Base-by-base conservation (phyloP, 2,329 filamentous ascomycete genomes). In the Fulvia fulva region DNA sequence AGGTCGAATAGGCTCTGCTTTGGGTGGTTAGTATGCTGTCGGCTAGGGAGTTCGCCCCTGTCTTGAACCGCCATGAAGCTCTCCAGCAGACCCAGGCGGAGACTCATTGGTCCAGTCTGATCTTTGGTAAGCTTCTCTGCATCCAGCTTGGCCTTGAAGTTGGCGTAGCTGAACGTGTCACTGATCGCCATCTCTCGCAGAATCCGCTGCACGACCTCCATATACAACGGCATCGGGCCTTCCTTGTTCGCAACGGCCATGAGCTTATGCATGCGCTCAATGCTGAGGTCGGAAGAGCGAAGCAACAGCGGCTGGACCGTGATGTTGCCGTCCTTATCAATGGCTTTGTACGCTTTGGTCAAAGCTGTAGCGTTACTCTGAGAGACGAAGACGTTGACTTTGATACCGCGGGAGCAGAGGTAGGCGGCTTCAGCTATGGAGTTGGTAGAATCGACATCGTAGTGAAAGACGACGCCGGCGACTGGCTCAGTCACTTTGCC, bases 81-180 rank as follows among this genome's bases (percentile, higher is more conserved):
- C 65, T 90, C 83, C 0, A 90, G 75, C 0, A 86, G 78, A 6
- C 83, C 78, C 1, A 90, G 74, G 0, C 87, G 80, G 67, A 86
- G 79, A 0, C 78, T 72, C 1, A 93, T 80, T 68, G 86, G 80
- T 0, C 67, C 75, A 0, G 71, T 68, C 66, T 91, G 87, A 1
- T 69, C 73, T 0, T 70, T 64, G 0, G 76, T 74, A 21, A 89
- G 74, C 71, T 46, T 65, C 23, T 78, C 73, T 0, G 55, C 25
- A 0, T 70, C 60, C 0, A 82, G 65, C 1, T 72, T 62, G 0
- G 43, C 43, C 49, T 75, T 78, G 69, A 87, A 86, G 0, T 68
- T 62, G 0, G 49, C 30, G 55, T 87, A 87, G 56, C 79, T 70
- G 67, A 89, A 85, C 11, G 19, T 44, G 21, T 34, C 22, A 6